Evolutionary conservation across 768 basidiomycete species (phyloP).

Genomic region (Psilocybe azurescens): DNA sequence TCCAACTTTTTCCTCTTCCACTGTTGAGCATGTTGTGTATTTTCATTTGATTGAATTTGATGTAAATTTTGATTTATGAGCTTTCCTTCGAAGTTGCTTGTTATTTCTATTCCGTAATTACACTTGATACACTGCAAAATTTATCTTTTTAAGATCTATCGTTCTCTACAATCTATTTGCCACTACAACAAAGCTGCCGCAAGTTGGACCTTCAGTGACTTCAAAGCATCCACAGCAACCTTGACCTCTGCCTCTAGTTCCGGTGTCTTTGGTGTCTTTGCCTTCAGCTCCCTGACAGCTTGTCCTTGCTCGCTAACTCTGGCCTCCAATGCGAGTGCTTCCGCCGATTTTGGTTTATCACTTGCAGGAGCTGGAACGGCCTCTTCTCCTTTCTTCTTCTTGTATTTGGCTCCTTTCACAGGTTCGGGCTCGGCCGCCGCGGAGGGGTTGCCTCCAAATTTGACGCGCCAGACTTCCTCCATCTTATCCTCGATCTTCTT

Average conservation of each 20-base stretch:
- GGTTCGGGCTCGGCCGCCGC: conserved; percentile 42
- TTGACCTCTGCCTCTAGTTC: conserved; percentile 68
- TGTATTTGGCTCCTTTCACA: conserved; percentile 49
- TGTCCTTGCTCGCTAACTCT: conserved; percentile 81
- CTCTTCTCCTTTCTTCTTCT: conserved; percentile 62
- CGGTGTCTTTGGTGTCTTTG: conserved; percentile 58
- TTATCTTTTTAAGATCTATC: neutral
- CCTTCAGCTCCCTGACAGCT: conserved; percentile 74
- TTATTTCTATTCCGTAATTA: neutral
- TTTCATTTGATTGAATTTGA: too few species aligned
- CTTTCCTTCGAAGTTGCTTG: neutral
- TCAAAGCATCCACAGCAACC: conserved; percentile 65
- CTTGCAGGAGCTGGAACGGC: conserved; percentile 45
- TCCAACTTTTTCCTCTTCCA: too few species aligned
- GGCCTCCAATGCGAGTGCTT: conserved; percentile 73
- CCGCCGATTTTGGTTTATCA: conserved; percentile 70
- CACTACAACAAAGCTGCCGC: conserved; percentile 27
- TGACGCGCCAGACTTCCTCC: conserved; percentile 79
- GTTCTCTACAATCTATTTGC: neutral
- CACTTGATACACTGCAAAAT: neutral
- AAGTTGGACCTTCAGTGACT: conserved; percentile 67
- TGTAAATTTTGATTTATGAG: too few species aligned
- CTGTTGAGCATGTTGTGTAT: too few species aligned
- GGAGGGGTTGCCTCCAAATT: conserved; percentile 73
- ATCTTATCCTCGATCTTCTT: conserved; percentile 92